Percentiles rank a stretch among this genome's conserved stretches.
Evolutionary conservation across 495 filamentous ascomycete genomes (phyloP).

Genomic region (Podospora conica): DNA sequence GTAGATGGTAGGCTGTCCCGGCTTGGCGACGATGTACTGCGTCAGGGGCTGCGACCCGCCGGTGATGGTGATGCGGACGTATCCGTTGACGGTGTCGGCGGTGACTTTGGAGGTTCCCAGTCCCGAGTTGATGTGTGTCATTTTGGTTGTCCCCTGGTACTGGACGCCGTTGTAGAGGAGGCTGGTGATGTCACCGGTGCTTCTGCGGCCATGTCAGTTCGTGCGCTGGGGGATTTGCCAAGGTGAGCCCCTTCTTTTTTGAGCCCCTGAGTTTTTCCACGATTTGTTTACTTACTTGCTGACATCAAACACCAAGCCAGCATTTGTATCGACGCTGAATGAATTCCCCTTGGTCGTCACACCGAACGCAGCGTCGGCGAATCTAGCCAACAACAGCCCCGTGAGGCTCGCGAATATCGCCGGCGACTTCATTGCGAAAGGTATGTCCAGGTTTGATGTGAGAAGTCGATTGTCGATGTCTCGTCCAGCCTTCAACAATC

Average conservation of each 20-base stretch:
- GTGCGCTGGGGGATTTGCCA: not conserved
- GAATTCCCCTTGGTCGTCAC: slow-evolving; percentile 23
- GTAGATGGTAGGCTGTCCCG: slow-evolving; percentile 48
- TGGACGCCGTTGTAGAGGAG: slow-evolving; percentile 50
- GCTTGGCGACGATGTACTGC: slow-evolving; percentile 51
- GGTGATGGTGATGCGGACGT: slow-evolving; percentile 49
- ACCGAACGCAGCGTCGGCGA: slow-evolving; percentile 16
- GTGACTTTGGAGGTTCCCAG: slow-evolving; percentile 48
- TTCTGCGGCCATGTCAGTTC: slow-evolving; percentile 14
- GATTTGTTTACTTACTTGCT: slow-evolving; percentile 9
- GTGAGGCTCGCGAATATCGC: not conserved
- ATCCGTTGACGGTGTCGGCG: slow-evolving; percentile 34
- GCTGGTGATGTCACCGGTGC: slow-evolving; percentile 52
- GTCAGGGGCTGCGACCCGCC: slow-evolving; percentile 43
- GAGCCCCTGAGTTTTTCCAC: not conserved
- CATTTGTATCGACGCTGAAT: slow-evolving; percentile 30
- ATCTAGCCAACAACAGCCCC: not conserved
- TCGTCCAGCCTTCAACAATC: not conserved
- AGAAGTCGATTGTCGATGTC: not conserved
- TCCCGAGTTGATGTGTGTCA: slow-evolving; percentile 52
- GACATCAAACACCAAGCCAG: slow-evolving; percentile 46
- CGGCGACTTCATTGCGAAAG: not conserved
- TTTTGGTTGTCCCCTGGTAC: slow-evolving; percentile 45
- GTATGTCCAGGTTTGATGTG: not conserved
- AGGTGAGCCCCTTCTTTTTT: not conserved